A percentile compares a stretch with the other conserved stretches of the same genome.
Evolutionary conservation across 1,284 basidiomycete species (phyloP).

Genomic region (Ceratobasidium theobromae): DNA sequence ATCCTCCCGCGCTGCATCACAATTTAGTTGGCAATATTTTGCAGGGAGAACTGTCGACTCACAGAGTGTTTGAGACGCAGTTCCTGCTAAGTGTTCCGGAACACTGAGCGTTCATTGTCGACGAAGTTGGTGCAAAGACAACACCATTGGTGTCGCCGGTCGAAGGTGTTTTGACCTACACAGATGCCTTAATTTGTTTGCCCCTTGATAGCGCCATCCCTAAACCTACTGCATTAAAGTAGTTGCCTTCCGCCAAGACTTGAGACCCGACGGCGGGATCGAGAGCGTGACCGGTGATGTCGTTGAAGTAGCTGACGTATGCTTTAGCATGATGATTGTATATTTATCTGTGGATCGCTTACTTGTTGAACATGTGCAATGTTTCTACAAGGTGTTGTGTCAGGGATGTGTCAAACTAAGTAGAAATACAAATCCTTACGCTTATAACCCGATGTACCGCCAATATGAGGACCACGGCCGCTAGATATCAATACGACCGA

Average conservation of each 20-base stretch:
- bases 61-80: neutral
- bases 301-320: conserved; percentile 7
- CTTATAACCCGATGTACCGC: conserved; percentile 7
- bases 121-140: neutral
- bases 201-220: neutral
- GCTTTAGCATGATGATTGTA: neutral
- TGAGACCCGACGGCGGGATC: conserved; percentile 3
- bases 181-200: neutral
- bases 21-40: neutral
- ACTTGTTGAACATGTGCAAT: conserved; percentile 27
- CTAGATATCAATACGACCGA: no score
- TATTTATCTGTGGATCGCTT: neutral
- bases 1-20: neutral
- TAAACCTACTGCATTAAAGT: conserved; percentile 15
- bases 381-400: neutral
- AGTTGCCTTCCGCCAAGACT: conserved; percentile 25
- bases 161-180: conserved; percentile 13
- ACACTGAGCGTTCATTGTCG: neutral
- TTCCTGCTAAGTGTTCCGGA: neutral
- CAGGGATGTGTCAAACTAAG: neutral
- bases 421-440: neutral
- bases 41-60: neutral
- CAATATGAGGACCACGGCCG: conserved; percentile 29
- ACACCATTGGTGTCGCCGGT: neutral
- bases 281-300: conserved; percentile 23